A percentile compares a stretch with the other conserved stretches of the same genome.
Evolutionary conservation across 441 rosid species (phyloP).

Genomic region (Biscutella laevigata): DNA sequence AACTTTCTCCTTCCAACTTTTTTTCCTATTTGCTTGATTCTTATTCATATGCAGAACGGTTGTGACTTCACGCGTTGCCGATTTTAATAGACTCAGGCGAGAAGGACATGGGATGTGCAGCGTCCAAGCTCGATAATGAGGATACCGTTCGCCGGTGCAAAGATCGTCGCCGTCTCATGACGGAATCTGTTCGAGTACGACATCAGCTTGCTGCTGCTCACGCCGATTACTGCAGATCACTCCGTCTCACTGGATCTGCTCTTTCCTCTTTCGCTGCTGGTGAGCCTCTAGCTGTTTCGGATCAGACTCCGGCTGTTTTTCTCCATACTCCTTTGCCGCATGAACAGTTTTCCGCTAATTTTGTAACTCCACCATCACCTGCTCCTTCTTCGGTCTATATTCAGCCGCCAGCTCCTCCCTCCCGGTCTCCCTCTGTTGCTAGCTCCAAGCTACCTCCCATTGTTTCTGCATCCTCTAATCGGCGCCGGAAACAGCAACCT

Average conservation of each 20-base stretch:
- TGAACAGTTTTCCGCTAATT: neutral
- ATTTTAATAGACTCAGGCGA: neutral
- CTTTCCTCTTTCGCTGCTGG: slow-evolving; percentile 68
- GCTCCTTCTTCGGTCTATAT: slow-evolving; percentile 43
- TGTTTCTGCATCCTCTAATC: slow-evolving; percentile 31
- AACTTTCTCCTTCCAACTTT: slow-evolving; percentile 9
- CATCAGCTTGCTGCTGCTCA: slow-evolving; percentile 82
- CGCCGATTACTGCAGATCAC: slow-evolving; percentile 81
- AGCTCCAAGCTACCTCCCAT: slow-evolving; percentile 39
- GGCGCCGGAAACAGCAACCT: slow-evolving; percentile 35
- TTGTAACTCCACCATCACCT: slow-evolving; percentile 30
- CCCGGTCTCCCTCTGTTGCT: slow-evolving; percentile 39
- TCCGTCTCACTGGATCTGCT: slow-evolving; percentile 72
- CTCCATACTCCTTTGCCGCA: slow-evolving; percentile 32
- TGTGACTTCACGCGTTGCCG: slow-evolving; percentile 16
- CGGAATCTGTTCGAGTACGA: slow-evolving; percentile 74
- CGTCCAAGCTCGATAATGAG: slow-evolving; percentile 83
- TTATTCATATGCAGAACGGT: neutral
- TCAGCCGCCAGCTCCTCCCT: slow-evolving; percentile 33
- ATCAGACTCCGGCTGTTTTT: slow-evolving; percentile 71
- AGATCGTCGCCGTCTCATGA: slow-evolving; percentile 90
- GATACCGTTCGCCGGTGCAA: slow-evolving; percentile 84
- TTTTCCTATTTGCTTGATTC: neutral
- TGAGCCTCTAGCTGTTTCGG: slow-evolving; percentile 64
- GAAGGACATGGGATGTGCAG: slow-evolving; percentile 70